Evolutionary conservation across 768 basidiomycete genomes (phyloP).

Genomic region (Mycena amicta): DNA sequence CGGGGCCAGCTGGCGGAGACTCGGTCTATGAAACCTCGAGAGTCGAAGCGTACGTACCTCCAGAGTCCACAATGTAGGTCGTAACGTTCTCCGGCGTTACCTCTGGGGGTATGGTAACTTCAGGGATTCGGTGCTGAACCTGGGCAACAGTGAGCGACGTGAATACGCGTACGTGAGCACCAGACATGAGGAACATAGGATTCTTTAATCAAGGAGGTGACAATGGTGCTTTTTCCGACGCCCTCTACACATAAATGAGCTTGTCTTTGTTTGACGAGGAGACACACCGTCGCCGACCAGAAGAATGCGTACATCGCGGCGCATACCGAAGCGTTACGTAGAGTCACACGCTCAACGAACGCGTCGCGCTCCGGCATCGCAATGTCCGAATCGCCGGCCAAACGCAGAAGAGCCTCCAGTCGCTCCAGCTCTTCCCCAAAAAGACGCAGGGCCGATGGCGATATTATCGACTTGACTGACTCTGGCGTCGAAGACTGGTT

Average conservation of each 20-base stretch:
- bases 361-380: no score
- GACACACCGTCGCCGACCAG: slow-evolving; percentile 89
- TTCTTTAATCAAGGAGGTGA: slow-evolving; percentile 96
- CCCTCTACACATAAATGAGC: slow-evolving; percentile 63
- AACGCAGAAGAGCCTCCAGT: not conserved
- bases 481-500: not conserved
- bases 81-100: slow-evolving; percentile 98
- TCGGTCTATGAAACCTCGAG: no score
- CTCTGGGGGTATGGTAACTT: slow-evolving; percentile 97
- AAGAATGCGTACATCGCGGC: slow-evolving; percentile 91
- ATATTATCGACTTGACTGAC: not conserved
- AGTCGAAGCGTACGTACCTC: slow-evolving; percentile 74
- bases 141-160: slow-evolving; percentile 34
- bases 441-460: not conserved
- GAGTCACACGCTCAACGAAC: no score
- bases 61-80: slow-evolving; percentile 96
- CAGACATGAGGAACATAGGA: slow-evolving; percentile 87
- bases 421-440: not conserved
- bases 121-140: slow-evolving; percentile 95
- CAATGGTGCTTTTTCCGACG: slow-evolving; percentile 97
- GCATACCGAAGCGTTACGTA: slow-evolving; percentile 52
- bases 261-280: slow-evolving; percentile 1
- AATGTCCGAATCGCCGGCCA: no score
- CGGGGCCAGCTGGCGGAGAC: slow-evolving; percentile 76
- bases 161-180: no score